These are phyloP conservation scores for Vararia minispora DNA, from an alignment of 768 basidiomycete genomes.

Conservation along the genomic window DNA sequence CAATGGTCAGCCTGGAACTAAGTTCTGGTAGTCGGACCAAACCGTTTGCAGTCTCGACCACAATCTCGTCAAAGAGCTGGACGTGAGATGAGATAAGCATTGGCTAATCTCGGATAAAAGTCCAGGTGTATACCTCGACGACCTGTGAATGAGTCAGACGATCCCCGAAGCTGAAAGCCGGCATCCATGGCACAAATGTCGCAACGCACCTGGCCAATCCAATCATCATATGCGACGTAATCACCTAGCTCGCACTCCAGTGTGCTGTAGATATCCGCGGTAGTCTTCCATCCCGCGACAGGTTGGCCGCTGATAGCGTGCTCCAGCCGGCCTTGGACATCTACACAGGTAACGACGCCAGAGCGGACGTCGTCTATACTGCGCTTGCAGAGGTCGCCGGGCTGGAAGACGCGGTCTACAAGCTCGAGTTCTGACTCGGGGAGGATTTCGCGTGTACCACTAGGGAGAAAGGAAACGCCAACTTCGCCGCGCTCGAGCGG, in stretches of 20 bases:
- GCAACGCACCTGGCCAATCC: conserved; percentile 74
- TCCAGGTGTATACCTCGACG: conserved; percentile 46
- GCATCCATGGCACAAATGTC: conserved; percentile 1
- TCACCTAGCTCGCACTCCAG: conserved; percentile 65
- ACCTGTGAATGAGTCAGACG: conserved; percentile 30
- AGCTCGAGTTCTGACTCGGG: conserved; percentile 57
- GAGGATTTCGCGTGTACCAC: conserved; percentile 52
- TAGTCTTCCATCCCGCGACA: conserved; percentile 52
- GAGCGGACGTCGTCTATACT: conserved; percentile 62
- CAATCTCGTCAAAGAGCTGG: conserved; percentile 77
- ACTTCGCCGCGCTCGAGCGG: conserved; percentile 72
- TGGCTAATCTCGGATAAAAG: conserved; percentile 1
- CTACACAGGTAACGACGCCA: conserved; percentile 59
- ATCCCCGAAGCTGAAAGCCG: conserved; percentile 6
- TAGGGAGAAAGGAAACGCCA: conserved; percentile 59
- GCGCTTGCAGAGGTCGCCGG: conserved; percentile 77
- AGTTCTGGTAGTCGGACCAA: conserved; percentile 71
- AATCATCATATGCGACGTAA: conserved; percentile 72
- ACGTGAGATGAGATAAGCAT: conserved; percentile 9
- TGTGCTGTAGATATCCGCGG: conserved; percentile 44
- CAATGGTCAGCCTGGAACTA: conserved; percentile 62
- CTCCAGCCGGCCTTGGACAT: conserved; percentile 54
- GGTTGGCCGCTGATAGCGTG: conserved; percentile 60
- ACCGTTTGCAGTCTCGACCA: conserved; percentile 55
- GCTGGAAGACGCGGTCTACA: conserved; percentile 65